Evolutionary conservation across 2,329 filamentous ascomycete species (phyloP).

Genomic region (Microdochium bolleyi): DNA sequence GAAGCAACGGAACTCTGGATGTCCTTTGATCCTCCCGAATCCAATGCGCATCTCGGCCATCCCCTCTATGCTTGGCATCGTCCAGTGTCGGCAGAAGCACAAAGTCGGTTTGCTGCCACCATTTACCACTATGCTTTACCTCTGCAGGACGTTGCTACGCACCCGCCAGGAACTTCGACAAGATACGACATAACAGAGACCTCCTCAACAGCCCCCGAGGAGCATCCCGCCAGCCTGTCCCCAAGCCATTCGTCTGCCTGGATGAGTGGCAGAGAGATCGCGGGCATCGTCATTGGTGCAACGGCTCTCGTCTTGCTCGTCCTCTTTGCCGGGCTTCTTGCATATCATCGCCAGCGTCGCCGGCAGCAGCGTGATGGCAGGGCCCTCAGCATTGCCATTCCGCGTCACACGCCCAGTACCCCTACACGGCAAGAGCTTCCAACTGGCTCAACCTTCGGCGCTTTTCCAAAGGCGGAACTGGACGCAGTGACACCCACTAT

Average conservation of each 20-base stretch:
- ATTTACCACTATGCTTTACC: neutral
- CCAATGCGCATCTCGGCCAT: neutral
- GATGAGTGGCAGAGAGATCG: neutral
- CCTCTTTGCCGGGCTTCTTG: neutral
- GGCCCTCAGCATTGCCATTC: neutral
- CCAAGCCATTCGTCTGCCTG: neutral
- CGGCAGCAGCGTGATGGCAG: neutral
- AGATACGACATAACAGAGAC: neutral
- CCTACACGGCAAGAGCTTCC: neutral
- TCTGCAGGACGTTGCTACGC: neutral
- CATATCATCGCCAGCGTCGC: neutral
- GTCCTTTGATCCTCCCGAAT: slow-evolving; percentile 7
- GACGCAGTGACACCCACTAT: neutral
- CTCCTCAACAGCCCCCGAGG: neutral
- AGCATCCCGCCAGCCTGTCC: neutral
- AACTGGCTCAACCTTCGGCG: neutral
- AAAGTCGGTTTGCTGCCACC: neutral
- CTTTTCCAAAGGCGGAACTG: neutral
- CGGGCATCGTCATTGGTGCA: neutral
- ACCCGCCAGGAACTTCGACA: neutral
- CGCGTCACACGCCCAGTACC: neutral
- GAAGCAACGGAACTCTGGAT: slow-evolving; percentile 7
- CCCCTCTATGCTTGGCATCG: neutral
- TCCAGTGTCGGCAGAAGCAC: neutral
- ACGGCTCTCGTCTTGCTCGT: neutral